Evolutionary conservation across 2,329 filamentous ascomycete species (phyloP).

Genomic region (Phialophora expanda): DNA sequence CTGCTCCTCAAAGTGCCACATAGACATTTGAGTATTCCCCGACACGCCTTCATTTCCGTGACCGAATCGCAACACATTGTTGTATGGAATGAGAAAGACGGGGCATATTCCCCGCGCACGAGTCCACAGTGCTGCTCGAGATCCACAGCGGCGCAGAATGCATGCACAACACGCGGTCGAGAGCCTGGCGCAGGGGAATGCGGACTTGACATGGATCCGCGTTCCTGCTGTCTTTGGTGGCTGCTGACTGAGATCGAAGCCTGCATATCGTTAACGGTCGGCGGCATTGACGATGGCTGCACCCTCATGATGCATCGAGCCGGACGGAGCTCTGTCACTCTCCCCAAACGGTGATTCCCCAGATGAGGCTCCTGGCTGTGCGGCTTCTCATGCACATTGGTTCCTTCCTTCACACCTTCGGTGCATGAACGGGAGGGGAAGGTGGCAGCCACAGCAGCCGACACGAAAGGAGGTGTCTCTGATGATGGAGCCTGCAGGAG

Average conservation of each 20-base stretch:
- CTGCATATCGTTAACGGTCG: neutral
- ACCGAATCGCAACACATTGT: neutral
- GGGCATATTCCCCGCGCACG: neutral
- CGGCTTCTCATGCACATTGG: slow-evolving; percentile 7
- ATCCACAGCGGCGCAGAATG: neutral
- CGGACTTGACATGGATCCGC: slow-evolving; percentile 12
- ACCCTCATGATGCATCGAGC: no score
- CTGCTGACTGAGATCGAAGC: slow-evolving; percentile 17
- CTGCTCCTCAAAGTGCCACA: neutral
- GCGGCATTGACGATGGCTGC: no score
- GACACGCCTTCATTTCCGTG: neutral
- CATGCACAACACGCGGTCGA: neutral
- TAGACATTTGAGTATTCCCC: neutral
- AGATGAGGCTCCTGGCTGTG: slow-evolving; percentile 12
- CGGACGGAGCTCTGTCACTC: neutral
- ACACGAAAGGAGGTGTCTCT: slow-evolving; percentile 17
- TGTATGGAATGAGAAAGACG: neutral
- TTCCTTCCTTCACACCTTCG: slow-evolving; percentile 13
- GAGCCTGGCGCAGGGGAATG: neutral
- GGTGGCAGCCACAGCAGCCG: slow-evolving; percentile 1
- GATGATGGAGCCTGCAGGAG: neutral
- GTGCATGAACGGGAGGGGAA: slow-evolving; percentile 31
- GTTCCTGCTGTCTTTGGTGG: slow-evolving; percentile 11
- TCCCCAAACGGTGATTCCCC: slow-evolving; percentile 18
- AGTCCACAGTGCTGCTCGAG: neutral